Base-by-base conservation (phyloP, 208 protist species). In the Strigomonas culicis region DNA sequence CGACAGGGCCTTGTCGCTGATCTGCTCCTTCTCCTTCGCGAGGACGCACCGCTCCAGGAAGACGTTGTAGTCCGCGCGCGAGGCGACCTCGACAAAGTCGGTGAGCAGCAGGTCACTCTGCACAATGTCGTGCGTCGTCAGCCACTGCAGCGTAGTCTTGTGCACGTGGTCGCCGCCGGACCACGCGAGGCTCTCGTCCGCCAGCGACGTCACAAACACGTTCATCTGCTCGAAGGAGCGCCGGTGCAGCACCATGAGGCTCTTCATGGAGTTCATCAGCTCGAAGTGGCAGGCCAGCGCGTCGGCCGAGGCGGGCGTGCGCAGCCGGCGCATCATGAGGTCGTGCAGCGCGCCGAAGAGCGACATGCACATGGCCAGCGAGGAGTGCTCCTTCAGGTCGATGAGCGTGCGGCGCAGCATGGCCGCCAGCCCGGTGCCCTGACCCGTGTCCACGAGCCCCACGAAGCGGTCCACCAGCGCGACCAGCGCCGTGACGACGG, bases 71-170 rank as follows among this genome's bases (percentile, higher is more conserved):
- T 92, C 87, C 13, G 62, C 60, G 4, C 87, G 81, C 19, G 90
- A 93, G 31, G 85, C 84, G 31, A 96, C 75, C 66, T 93, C 85
- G 11, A 79, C 85, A 77, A 92, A 96, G 19, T 82, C 85, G 43
- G 74, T 67, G 27, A 83, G 50, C 8, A 63, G 68, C 25, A 53
- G 52, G 11, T 64, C 60, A 30, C 64, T 59, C 28, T 68, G 55
- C 28, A 69, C 19, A 41, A 31, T 66, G 13, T 64, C 59, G 19
- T 66, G 72, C 36, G 70, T 70, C 31, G 59, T 70, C 46, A 90
- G 67, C 84, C 80, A 86, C 60, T 84, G 61, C 63, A 83, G 65
- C 57, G 76, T 83, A 53, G 66, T 44, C 51, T 63, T 41, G 13
- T 52, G 43, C 10, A 63, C 41, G 25, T 43, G 43, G 21, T 24